Base-by-base conservation (phyloP, 1,139 yeast species). In the Magnusiomyces suaveolens region DNA sequence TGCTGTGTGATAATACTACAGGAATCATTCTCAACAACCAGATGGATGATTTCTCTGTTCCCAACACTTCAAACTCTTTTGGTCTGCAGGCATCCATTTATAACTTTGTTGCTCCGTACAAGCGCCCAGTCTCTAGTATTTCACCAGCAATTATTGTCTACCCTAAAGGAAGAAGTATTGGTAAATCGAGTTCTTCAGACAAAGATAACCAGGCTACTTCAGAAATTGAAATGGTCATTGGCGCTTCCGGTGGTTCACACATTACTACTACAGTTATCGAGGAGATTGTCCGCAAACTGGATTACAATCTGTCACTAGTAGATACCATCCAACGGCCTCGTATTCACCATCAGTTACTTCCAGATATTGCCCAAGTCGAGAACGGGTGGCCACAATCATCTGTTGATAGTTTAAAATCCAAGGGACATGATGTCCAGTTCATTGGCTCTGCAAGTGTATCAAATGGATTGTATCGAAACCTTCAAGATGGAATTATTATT, bases 1-100 rank as follows among this genome's bases (percentile, higher is more conserved):
- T 82, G 63, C 82, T 90, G 4, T 86, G 84, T 65, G 97, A 90
- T 66, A 83, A 84, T 1, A 66, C 59, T 0, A 90, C 97, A 0
- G 97, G 97, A 1, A 73, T 92, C 16, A 76, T 92, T 8, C 72
- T 92, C 63, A 92, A 92, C 71, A 83, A 88, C 61, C 89, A 92
- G 68, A 90, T 92, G 97, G 97, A 92, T 68, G 97, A 92, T 68
- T 92, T 92, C 64, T 84, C 95, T n/a, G 75, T 80, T 44, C 92
- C 95, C 0, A 65, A 68, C 8, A 69, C 75, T 6, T 74, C 79
- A 41, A 92, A 92, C 69, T 84, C 90, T 16, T 92, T 89, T 68
- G 84, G 83, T 33, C 76, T 90, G 53, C 77, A 81, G 3, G 96
- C 97, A 0, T 87, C 96, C 0, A 72, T 81, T 24, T 85, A 78